Evolutionary conservation across 1,284 basidiomycete species (phyloP).

Genomic region (Moesziomyces antarcticus): DNA sequence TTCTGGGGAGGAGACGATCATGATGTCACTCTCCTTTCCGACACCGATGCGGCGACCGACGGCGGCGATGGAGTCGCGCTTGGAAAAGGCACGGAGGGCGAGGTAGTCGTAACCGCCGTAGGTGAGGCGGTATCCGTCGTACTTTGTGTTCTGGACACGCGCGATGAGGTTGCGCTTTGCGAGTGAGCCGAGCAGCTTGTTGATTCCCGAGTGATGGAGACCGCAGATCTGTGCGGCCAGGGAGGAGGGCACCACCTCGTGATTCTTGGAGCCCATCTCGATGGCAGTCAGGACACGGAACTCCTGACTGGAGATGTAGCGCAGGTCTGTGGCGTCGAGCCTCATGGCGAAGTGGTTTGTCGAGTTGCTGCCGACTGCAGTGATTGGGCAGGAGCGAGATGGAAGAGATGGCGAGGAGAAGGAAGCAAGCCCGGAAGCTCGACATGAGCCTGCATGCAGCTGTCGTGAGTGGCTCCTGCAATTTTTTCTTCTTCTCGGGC

Average conservation of each 20-base stretch:
- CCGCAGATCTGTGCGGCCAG: slow-evolving; percentile 92
- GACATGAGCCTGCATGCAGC: no score
- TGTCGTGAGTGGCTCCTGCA: neutral
- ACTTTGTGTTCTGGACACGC: slow-evolving; percentile 89
- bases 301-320: slow-evolving; percentile 91
- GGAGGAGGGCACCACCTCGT: slow-evolving; percentile 89
- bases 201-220: slow-evolving; percentile 88
- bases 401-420: slow-evolving; percentile 2
- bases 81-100: slow-evolving; percentile 90
- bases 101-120: slow-evolving; percentile 98
- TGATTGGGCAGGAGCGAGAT: neutral
- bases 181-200: slow-evolving; percentile 88
- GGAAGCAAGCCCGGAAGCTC: neutral
- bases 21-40: slow-evolving; percentile 97
- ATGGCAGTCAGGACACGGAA: slow-evolving; percentile 94
- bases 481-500: neutral
- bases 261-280: slow-evolving; percentile 98
- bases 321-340: slow-evolving; percentile 91
- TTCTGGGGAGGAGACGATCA: slow-evolving; percentile 86
- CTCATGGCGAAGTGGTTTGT: slow-evolving; percentile 73
- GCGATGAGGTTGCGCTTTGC: slow-evolving; percentile 92
- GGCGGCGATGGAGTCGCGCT: slow-evolving; percentile 68
- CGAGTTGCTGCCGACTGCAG: neutral
- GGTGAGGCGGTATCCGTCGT: slow-evolving; percentile 95
- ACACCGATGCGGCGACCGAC: slow-evolving; percentile 98